Conservation (phyloP, 192 early-diverging fungal genomes). For the Backusella liffmaniae region DNA sequence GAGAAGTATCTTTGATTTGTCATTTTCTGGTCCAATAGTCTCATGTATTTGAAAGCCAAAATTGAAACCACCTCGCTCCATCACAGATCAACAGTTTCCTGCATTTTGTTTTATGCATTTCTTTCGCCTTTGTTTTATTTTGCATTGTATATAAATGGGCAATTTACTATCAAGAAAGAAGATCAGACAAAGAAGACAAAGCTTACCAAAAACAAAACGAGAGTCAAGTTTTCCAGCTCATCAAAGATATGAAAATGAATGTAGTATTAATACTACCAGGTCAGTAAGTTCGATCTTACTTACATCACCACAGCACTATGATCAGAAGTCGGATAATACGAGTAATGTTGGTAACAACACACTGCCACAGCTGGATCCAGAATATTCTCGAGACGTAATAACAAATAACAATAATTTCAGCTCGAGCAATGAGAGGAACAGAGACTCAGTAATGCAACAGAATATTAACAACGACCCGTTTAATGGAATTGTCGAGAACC, state of each 20-base stretch:
- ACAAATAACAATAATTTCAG: neutral
- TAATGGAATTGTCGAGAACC: conserved; percentile 21
- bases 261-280: conserved; percentile 34
- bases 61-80: neutral
- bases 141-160: neutral
- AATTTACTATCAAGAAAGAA: conserved; percentile 4
- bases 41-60: neutral
- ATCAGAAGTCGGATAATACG: neutral
- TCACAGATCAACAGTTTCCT: neutral
- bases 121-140: neutral
- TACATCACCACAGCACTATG: conserved; percentile 17
- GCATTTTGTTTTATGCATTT: neutral
- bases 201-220: neutral
- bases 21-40: neutral
- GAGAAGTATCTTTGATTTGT: neutral
- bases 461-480: conserved; percentile 10
- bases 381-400: conserved; percentile 12
- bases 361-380: conserved; percentile 30
- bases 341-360: neutral
- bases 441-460: neutral
- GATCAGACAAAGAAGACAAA: neutral
- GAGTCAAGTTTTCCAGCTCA: neutral
- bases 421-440: neutral
- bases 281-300: conserved; percentile 41
- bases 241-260: conserved; percentile 31